Conservation (phyloP, 2,329 filamentous ascomycete genomes). For the Trichoderma atroviride region DNA sequence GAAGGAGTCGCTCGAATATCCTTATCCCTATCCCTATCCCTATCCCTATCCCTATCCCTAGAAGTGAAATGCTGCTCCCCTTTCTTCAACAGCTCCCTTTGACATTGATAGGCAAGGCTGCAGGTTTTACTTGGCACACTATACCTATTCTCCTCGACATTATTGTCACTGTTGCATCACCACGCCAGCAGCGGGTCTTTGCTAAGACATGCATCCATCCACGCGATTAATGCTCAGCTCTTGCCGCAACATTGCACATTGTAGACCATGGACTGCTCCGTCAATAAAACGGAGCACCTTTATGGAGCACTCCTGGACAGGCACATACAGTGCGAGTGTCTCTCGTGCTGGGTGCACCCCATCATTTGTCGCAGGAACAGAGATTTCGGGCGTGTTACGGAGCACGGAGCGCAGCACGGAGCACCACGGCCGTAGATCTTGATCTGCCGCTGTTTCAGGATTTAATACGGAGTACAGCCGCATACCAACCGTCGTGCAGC, state of each 20-base stretch:
- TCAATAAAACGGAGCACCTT: not conserved
- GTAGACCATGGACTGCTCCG: not conserved
- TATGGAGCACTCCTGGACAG: not conserved
- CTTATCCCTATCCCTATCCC: not conserved
- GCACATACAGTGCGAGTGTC: not conserved
- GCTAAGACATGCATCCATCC: not conserved
- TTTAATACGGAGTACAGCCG: slow-evolving; percentile 15
- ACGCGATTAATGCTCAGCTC: slow-evolving; percentile 20
- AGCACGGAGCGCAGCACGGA: slow-evolving; percentile 22
- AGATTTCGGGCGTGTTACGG: slow-evolving; percentile 16
- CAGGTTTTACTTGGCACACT: not conserved
- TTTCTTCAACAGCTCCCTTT: not conserved
- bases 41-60: not conserved
- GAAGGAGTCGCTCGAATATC: not conserved
- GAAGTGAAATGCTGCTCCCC: not conserved
- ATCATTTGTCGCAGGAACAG: slow-evolving; percentile 1
- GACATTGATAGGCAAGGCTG: not conserved
- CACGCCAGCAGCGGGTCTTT: not conserved
- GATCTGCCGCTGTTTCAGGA: slow-evolving; percentile 34
- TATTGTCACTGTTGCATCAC: slow-evolving; percentile 2
- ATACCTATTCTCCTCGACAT: not conserved
- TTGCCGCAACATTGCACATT: not conserved
- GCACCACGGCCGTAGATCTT: slow-evolving; percentile 29
- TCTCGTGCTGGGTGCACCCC: slow-evolving; percentile 13
- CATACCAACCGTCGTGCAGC: slow-evolving; percentile 16